These are phyloP conservation scores for Ceratobasidium theobromae DNA, from an alignment of 1,284 basidiomycete species.

Conservation along the genomic window DNA sequence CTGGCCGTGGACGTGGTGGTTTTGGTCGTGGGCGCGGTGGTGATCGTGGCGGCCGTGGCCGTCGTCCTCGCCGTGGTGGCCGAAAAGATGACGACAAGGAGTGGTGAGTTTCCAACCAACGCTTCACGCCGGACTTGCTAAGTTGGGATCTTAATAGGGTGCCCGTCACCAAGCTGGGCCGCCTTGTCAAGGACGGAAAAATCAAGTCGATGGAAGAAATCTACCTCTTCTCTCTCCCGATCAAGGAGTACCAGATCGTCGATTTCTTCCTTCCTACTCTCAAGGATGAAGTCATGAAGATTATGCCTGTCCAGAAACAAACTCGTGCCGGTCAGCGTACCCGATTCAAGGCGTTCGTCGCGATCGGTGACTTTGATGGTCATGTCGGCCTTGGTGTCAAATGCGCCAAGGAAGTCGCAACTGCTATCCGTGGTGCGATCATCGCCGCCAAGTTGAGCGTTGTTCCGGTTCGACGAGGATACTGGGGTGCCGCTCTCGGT, in stretches of 20 bases:
- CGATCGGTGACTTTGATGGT: slow-evolving; percentile 97
- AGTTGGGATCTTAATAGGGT: slow-evolving; percentile 57
- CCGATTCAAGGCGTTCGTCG: slow-evolving; percentile 99
- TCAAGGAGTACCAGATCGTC: slow-evolving; percentile 98
- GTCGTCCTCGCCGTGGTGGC: slow-evolving; percentile 89
- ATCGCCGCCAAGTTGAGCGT: slow-evolving; percentile 95
- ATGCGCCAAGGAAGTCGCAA: slow-evolving; percentile 99
- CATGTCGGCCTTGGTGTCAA: slow-evolving; percentile 99
- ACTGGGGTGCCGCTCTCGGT: slow-evolving; percentile 99
- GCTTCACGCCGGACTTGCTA: background rate
- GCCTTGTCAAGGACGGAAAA: slow-evolving; percentile 99
- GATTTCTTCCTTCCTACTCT: slow-evolving; percentile 97
- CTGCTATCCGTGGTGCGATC: slow-evolving; percentile 98
- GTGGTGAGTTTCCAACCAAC: slow-evolving; percentile 64
- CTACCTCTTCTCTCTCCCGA: slow-evolving; percentile 99
- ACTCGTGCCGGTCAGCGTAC: slow-evolving; percentile 99
- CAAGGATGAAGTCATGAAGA: slow-evolving; percentile 99
- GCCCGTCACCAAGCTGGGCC: slow-evolving; percentile 98
- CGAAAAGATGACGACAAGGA: slow-evolving; percentile 99
- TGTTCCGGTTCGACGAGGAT: slow-evolving; percentile 95
- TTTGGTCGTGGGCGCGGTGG: slow-evolving; percentile 62
- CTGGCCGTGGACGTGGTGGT: slow-evolving; percentile 77
- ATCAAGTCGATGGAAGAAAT: slow-evolving; percentile 99
- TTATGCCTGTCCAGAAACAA: slow-evolving; percentile 99
- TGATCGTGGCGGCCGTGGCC: slow-evolving; percentile 76